A percentile compares a stretch with the other conserved stretches of the same genome.
Evolutionary conservation across 169 alveolate genomes (phyloP).

Genomic region (Theileria orientalis): DNA sequence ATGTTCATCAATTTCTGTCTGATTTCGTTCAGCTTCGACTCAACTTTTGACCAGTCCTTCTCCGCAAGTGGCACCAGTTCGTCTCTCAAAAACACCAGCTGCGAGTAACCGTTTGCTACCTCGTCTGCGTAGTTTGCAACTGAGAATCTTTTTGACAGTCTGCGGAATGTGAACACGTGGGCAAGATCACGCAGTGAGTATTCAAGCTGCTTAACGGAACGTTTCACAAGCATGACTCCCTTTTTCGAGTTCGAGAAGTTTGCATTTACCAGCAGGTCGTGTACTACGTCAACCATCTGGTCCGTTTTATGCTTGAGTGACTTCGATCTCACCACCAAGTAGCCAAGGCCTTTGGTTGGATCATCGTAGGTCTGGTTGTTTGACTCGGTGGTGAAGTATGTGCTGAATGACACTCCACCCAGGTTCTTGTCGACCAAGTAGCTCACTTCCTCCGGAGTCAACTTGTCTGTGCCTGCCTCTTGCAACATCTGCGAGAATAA

Average conservation of each 20-base stretch:
- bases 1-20: slow-evolving; percentile 60
- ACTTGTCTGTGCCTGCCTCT: slow-evolving; percentile 68
- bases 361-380: slow-evolving; percentile 59
- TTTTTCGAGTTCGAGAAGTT: slow-evolving; percentile 69
- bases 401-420: slow-evolving; percentile 60
- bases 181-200: slow-evolving; percentile 42
- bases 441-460: slow-evolving; percentile 71
- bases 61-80: slow-evolving; percentile 68
- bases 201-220: slow-evolving; percentile 61
- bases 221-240: slow-evolving; percentile 67
- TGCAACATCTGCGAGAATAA: slow-evolving; percentile 56
- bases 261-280: slow-evolving; percentile 59
- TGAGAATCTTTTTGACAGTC: slow-evolving; percentile 59
- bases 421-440: slow-evolving; percentile 62
- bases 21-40: slow-evolving; percentile 51
- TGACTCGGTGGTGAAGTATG: slow-evolving; percentile 54
- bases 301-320: slow-evolving; percentile 61
- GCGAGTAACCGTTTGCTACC: slow-evolving; percentile 66
- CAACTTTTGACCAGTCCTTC: slow-evolving; percentile 56
- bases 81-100: slow-evolving; percentile 50
- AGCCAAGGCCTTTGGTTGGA: slow-evolving; percentile 64
- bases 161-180: slow-evolving; percentile 56
- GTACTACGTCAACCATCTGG: slow-evolving; percentile 65
- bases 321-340: slow-evolving; percentile 66
- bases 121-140: slow-evolving; percentile 68